Conservation (phyloP, 495 filamentous ascomycete genomes). For the Clohesyomyces aquaticus region DNA sequence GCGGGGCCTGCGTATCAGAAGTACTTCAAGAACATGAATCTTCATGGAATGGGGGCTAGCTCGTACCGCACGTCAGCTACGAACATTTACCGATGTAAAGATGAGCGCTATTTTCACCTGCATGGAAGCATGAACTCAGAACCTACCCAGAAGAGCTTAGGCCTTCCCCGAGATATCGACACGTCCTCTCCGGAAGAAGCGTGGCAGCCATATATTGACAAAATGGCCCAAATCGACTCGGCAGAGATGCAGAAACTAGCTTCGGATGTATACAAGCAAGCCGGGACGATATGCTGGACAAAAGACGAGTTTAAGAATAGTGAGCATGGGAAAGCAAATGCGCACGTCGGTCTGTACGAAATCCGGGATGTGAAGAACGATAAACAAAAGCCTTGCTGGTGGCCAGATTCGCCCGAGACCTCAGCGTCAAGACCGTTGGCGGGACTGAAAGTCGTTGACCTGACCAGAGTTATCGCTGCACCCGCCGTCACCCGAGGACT, state of each 20-base stretch:
- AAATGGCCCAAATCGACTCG: slow-evolving; percentile 44
- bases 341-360: slow-evolving; percentile 55
- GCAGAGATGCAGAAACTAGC: slow-evolving; percentile 52
- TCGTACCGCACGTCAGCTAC: slow-evolving; percentile 47
- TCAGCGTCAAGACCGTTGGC: slow-evolving; percentile 54
- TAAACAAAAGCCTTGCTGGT: slow-evolving; percentile 51
- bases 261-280: slow-evolving; percentile 56
- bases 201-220: slow-evolving; percentile 41
- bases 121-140: slow-evolving; percentile 58
- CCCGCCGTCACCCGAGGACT: slow-evolving; percentile 58
- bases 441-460: slow-evolving; percentile 63
- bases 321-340: slow-evolving; percentile 58
- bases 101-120: slow-evolving; percentile 57
- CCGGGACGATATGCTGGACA: slow-evolving; percentile 56
- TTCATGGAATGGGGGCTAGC: slow-evolving; percentile 27
- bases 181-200: slow-evolving; percentile 36
- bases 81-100: slow-evolving; percentile 59
- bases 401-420: slow-evolving; percentile 48
- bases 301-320: slow-evolving; percentile 53
- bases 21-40: slow-evolving; percentile 40
- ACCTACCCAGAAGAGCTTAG: slow-evolving; percentile 50
- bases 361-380: slow-evolving; percentile 45
- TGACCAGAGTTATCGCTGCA: slow-evolving; percentile 65
- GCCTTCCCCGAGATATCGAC: slow-evolving; percentile 44
- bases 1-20: slow-evolving; percentile 29